These are phyloP conservation scores for Aegle marmelos DNA, from an alignment of 345 rosid species.

Conservation along the genomic window DNA sequence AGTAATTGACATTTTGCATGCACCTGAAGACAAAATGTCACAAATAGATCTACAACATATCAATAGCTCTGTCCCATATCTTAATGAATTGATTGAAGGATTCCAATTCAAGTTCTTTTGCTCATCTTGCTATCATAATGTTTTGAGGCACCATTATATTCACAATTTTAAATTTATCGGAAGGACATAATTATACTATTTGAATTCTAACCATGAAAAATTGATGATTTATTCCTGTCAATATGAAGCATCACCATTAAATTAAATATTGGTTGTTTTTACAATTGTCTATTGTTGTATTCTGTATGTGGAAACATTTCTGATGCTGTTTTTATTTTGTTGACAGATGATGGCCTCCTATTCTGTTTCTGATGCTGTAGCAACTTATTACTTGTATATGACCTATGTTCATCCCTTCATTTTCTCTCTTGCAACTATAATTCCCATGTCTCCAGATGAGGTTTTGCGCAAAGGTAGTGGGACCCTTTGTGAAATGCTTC, in stretches of 20 bases:
- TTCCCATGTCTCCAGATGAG: constrained; percentile 98
- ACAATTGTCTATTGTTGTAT: constrained; percentile 6
- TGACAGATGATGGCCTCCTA: constrained; percentile 97
- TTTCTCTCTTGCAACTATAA: constrained; percentile 93
- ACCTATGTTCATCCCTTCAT: constrained; percentile 98
- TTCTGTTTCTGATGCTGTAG: constrained; percentile 98
- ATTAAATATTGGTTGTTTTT: not conserved
- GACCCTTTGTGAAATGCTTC: constrained; percentile 99
- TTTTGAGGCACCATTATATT: not conserved
- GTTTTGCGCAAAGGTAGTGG: constrained; percentile 99
- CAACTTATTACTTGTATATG: constrained; percentile 94
- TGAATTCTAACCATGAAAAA: not conserved
- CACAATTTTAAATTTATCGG: not conserved
- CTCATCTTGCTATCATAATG: not conserved
- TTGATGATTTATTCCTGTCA: not conserved
- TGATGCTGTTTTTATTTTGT: constrained; percentile 24
- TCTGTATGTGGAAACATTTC: constrained; percentile 6
- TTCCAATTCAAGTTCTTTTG: not conserved
- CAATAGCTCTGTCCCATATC: not conserved
- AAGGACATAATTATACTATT: not conserved
- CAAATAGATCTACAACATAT: not conserved
- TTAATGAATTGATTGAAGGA: not conserved
- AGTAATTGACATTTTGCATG: not conserved
- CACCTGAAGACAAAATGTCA: not conserved
- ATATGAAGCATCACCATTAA: not conserved